phyloP scores from a whole-genome alignment of 768 basidiomycete species.

The Rubroboletus satanas region DNA sequence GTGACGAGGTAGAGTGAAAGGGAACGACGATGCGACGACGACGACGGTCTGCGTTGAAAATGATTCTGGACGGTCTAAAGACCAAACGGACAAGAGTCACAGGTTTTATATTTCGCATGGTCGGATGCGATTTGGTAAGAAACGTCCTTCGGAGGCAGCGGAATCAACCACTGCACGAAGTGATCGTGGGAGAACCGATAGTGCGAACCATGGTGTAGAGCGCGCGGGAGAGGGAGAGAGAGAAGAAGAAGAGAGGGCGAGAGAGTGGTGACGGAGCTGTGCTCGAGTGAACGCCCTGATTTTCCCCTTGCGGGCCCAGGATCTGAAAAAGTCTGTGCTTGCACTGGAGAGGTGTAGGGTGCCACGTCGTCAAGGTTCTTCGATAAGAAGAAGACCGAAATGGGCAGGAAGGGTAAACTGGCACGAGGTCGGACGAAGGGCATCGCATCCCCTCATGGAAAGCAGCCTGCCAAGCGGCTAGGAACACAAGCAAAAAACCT shows the following conservation, averaged over 20 bases:
- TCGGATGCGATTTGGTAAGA: constrained; percentile 29
- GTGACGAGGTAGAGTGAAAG: neutral
- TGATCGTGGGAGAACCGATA: constrained; percentile 32
- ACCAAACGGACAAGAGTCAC: constrained; percentile 1
- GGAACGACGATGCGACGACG: neutral
- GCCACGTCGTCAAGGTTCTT: constrained; percentile 28
- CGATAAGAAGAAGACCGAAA: constrained; percentile 29
- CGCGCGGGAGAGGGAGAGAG: neutral
- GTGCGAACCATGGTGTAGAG: constrained; percentile 10
- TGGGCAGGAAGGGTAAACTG: constrained; percentile 23
- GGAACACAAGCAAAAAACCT: constrained; percentile 19
- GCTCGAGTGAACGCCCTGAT: constrained; percentile 25
- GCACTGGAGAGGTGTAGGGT: constrained; percentile 8
- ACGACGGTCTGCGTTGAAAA: neutral
- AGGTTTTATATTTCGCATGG: constrained; percentile 30
- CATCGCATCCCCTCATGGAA: constrained; percentile 27
- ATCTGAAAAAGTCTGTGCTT: constrained; percentile 19
- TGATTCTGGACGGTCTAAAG: neutral
- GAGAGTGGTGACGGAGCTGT: constrained; percentile 21
- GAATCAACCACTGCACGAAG: constrained; percentile 27
- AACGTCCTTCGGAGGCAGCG: constrained; percentile 28
- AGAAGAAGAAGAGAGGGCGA: neutral
- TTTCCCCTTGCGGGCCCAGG: constrained; percentile 21
- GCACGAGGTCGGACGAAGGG: constrained; percentile 29
- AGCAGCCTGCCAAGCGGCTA: constrained; percentile 12